phyloP scores from a whole-genome alignment of 441 rosid species.

The Jatropha multifida region DNA sequence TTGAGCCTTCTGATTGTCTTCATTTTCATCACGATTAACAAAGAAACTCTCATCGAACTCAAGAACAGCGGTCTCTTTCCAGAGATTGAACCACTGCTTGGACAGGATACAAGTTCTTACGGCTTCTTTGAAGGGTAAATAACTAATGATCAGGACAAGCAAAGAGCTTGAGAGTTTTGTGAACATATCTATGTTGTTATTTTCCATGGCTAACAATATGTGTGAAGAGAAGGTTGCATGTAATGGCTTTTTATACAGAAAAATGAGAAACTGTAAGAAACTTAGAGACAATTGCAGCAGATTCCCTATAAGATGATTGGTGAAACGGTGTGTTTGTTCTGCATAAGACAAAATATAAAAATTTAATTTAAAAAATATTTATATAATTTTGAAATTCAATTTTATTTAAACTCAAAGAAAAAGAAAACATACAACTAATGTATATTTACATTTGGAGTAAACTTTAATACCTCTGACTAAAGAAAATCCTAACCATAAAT shows the following conservation, averaged over 20 bases:
- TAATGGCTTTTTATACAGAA: no score
- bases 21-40: background rate
- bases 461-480: no score
- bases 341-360: no score
- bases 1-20: slow-evolving; percentile 15
- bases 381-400: no score
- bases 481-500: background rate
- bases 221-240: background rate
- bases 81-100: slow-evolving; percentile 26
- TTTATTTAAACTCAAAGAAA: no score
- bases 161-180: slow-evolving; percentile 14
- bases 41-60: slow-evolving; percentile 32
- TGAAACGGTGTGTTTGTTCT: no score
- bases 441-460: no score
- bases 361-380: no score
- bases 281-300: no score
- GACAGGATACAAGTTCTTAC: slow-evolving; percentile 32
- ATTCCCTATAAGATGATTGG: no score
- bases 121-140: slow-evolving; percentile 38
- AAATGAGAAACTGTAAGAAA: no score
- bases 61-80: slow-evolving; percentile 19
- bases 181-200: slow-evolving; percentile 18
- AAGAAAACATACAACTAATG: no score
- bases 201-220: background rate
- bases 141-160: slow-evolving; percentile 20